These are phyloP conservation scores for Lippia alba DNA, from an alignment of 305 asterid species.

Conservation along the genomic window DNA sequence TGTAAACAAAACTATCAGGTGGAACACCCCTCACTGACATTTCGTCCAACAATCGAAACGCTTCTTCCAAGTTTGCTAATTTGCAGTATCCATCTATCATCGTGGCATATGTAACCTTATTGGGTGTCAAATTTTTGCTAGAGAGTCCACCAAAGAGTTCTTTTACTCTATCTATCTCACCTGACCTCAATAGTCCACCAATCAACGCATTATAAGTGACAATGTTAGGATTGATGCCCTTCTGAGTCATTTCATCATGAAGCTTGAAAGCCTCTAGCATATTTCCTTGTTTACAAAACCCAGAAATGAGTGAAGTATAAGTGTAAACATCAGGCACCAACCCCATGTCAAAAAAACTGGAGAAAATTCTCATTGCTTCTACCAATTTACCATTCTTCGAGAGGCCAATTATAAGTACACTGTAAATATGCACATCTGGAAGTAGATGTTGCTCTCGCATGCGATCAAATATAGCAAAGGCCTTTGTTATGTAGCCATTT, in stretches of 20 bases:
- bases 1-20: slow-evolving; percentile 73
- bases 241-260: slow-evolving; percentile 67
- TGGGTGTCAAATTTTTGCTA: slow-evolving; percentile 60
- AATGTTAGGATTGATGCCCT: slow-evolving; percentile 68
- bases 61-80: slow-evolving; percentile 61
- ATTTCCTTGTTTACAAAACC: slow-evolving; percentile 74
- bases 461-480: slow-evolving; percentile 59
- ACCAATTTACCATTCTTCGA: slow-evolving; percentile 65
- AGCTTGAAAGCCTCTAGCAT: slow-evolving; percentile 68
- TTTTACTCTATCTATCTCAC: slow-evolving; percentile 65
- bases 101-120: slow-evolving; percentile 73
- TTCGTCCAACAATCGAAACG: slow-evolving; percentile 65
- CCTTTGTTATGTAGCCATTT: slow-evolving; percentile 56
- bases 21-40: slow-evolving; percentile 60
- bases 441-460: slow-evolving; percentile 57
- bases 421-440: slow-evolving; percentile 66
- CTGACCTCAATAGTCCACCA: slow-evolving; percentile 70
- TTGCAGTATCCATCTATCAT: slow-evolving; percentile 84
- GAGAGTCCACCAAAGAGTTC: slow-evolving; percentile 67
- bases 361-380: slow-evolving; percentile 72
- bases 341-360: slow-evolving; percentile 60
- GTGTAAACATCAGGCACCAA: slow-evolving; percentile 73
- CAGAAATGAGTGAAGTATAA: slow-evolving; percentile 78
- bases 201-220: slow-evolving; percentile 85
- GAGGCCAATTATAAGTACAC: slow-evolving; percentile 72